These are phyloP conservation scores for Dryadomyces quercivorus DNA, from an alignment of 2,329 filamentous ascomycete genomes.

Conservation along the genomic window DNA sequence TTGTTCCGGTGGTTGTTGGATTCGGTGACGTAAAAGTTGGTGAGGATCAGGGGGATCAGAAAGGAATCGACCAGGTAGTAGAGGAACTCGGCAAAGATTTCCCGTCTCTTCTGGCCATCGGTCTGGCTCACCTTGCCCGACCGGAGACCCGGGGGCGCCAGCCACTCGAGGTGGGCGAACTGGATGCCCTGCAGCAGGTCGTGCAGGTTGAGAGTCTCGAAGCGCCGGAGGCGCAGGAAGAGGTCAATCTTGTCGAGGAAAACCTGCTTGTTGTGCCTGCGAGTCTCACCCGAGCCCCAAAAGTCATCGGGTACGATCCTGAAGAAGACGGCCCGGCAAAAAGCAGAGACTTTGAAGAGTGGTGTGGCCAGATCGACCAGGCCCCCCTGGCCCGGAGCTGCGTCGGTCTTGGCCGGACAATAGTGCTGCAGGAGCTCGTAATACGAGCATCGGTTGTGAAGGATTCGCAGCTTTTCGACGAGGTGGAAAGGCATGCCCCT, in stretches of 20 bases:
- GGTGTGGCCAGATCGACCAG: conserved; percentile 60
- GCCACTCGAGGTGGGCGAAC: conserved; percentile 62
- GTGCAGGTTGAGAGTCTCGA: conserved; percentile 70
- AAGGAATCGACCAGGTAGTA: conserved; percentile 93
- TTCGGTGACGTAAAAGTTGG: conserved; percentile 91
- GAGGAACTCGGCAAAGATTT: conserved; percentile 73
- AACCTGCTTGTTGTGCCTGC: conserved; percentile 44
- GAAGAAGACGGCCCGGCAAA: conserved; percentile 64
- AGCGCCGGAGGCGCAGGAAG: conserved; percentile 68
- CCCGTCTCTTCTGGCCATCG: conserved; percentile 62
- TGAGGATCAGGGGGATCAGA: conserved; percentile 72
- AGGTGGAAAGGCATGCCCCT: conserved; percentile 49
- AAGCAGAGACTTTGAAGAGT: conserved; percentile 61
- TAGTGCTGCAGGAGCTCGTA: conserved; percentile 66
- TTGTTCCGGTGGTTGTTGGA: conserved; percentile 68
- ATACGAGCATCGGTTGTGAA: conserved; percentile 69
- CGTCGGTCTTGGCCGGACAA: conserved; percentile 44
- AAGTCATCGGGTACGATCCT: conserved; percentile 64
- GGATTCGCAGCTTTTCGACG: conserved; percentile 53
- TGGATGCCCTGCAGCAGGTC: conserved; percentile 62
- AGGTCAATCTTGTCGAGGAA: conserved; percentile 60
- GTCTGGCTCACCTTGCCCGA: conserved; percentile 50
- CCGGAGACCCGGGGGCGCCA: conserved; percentile 40
- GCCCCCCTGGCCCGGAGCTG: conserved; percentile 13
- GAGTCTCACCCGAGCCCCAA: conserved; percentile 50